Conservation (phyloP, 1,284 basidiomycete species). For the Fomitopsis palustris region DNA sequence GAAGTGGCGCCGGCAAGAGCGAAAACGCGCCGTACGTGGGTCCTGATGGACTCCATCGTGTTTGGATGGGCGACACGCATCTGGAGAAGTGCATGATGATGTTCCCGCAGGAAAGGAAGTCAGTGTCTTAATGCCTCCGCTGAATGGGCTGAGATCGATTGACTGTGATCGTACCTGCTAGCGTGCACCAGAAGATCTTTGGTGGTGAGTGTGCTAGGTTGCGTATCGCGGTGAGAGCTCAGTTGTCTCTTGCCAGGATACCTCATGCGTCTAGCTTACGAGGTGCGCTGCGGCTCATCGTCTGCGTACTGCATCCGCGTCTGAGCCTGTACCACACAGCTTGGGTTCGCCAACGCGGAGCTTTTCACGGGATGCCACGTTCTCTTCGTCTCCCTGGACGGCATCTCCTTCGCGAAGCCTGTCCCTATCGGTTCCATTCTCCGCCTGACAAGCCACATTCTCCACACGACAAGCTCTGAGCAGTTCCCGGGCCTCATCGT, state of each 20-base stretch:
- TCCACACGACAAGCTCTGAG: constrained; percentile 46
- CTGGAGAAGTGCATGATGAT: constrained; percentile 72
- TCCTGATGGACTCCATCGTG: constrained; percentile 35
- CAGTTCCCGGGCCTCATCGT: constrained; percentile 51
- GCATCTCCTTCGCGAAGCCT: constrained; percentile 76
- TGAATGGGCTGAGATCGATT: neutral
- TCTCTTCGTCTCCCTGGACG: constrained; percentile 74
- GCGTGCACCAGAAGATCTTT: constrained; percentile 80
- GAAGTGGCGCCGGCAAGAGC: constrained; percentile 31
- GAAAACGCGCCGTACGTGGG: neutral
- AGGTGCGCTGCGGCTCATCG: constrained; percentile 33
- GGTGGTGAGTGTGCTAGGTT: constrained; percentile 41
- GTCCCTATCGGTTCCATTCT: constrained; percentile 82
- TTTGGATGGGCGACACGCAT: constrained; percentile 65
- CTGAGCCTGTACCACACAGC: constrained; percentile 34
- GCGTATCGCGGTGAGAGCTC: neutral
- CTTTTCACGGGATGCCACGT: constrained; percentile 69
- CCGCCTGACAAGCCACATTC: constrained; percentile 64
- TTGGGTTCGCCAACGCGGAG: constrained; percentile 72
- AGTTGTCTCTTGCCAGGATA: constrained; percentile 35
- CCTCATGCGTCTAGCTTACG: constrained; percentile 66
- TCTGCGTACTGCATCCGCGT: neutral
- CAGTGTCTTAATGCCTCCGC: constrained; percentile 21
- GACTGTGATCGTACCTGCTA: constrained; percentile 19
- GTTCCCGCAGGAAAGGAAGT: constrained; percentile 87